phyloP scores from a whole-genome alignment of 2,329 filamentous ascomycete genomes.

The Corniculantispora saksenae region DNA sequence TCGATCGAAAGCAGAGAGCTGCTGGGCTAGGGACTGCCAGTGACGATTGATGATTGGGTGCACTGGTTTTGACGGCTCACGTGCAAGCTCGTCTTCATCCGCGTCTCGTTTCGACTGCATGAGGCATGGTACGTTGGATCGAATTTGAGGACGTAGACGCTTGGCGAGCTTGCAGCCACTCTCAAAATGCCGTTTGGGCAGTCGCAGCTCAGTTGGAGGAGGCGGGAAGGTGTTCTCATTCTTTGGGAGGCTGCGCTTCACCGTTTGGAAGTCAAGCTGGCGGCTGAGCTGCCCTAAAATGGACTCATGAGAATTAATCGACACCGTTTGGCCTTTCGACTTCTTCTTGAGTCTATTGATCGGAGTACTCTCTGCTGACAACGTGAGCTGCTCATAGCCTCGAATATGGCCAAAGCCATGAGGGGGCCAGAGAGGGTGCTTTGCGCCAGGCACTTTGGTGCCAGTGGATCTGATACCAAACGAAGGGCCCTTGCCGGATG shows the following conservation, averaged over 20 bases:
- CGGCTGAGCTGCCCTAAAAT: conserved; percentile 33
- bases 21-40: conserved; percentile 59
- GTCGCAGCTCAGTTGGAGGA: conserved; percentile 50
- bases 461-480: conserved; percentile 47
- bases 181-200: conserved; percentile 59
- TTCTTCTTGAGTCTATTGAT: conserved; percentile 37
- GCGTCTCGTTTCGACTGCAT: conserved; percentile 21
- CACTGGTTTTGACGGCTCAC: conserved; percentile 24
- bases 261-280: not conserved
- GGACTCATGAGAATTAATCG: conserved; percentile 43
- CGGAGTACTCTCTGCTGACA: not conserved
- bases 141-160: conserved; percentile 49
- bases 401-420: conserved; percentile 65
- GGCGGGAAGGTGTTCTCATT: conserved; percentile 44
- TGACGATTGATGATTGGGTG: conserved; percentile 64
- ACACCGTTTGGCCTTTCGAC: conserved; percentile 50
- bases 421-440: conserved; percentile 71
- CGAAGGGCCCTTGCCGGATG: conserved; percentile 37
- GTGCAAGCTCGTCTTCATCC: conserved; percentile 39
- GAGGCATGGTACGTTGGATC: conserved; percentile 25
- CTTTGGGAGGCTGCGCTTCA: conserved; percentile 32
- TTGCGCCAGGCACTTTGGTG: conserved; percentile 65
- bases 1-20: conserved; percentile 77
- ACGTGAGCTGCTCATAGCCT: conserved; percentile 34
- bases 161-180: conserved; percentile 55